Evolutionary conservation across 352 stramenopile genomes (phyloP), one percentile per base, ranked within the genome.

Genomic region (Phytophthora pluvialis): DNA sequence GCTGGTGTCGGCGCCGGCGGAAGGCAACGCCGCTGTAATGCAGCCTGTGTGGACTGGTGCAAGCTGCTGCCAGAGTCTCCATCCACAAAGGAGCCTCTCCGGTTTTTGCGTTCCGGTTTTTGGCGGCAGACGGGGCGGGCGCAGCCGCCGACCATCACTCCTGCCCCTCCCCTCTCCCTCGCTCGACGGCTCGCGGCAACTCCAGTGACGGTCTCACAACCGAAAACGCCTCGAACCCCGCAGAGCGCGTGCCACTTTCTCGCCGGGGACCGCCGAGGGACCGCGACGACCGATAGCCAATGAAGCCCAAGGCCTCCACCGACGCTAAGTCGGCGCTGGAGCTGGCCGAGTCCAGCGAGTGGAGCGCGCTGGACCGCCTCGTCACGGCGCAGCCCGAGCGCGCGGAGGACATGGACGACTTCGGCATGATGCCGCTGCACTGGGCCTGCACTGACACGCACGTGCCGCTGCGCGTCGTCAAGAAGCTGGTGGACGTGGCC

Each of bases 381-480:
- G 60, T 94, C 54, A 68, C 72, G 8, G 68, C 68, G 10, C 48
- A 84, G 25, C 67, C 81, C 5, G 71, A 80, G 63, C 74, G 72
- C 70, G 86, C 86, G 21, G 76, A 91, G 44, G 83, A 93, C 55
- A 78, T 82, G 60, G 86, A 95, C 71, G 87, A 95, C 74, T 94
- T 92, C 56, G 87, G 85, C 61, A 95, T 95, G 87, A 86, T 90
- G 71, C 81, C 85, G 50, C 72, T 95, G 50, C 87, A 95, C 70
- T 95, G 87, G 87, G 78, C 83, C 39, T 95, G 87, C 70, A 94
- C 85, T 0, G 87, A 90, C 47, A 79, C 73, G 32, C 72, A 84
- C 57, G 86, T 93, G 42, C 78, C 85, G 36, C 64, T 86, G 55
- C 82, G 77, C 15, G 76, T 88, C 25, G 72, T 94, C 28, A 80